Evolutionary conservation across 2,329 filamentous ascomycete species (phyloP), one percentile per base, ranked within the genome.

Genomic region (Ophiostoma pallidulum): DNA sequence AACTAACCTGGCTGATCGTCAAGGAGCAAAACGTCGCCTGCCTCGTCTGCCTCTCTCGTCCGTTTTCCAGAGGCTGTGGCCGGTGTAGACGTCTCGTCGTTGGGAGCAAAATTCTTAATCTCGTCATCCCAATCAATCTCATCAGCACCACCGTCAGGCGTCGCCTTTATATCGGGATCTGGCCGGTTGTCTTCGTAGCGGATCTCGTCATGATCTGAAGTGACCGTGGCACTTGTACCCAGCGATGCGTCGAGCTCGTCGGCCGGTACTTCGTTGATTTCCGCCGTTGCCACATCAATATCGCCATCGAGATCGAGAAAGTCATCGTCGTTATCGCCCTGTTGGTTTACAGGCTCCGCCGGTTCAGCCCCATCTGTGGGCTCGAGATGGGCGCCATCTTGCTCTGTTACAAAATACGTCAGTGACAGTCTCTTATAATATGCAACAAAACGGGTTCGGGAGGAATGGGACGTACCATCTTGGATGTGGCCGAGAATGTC

Each of bases 61-160:
- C 64, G 58, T 52, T 66, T 66, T 33, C 53, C 56, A 41, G 59
- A 55, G 37, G 52, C 43, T 43, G 58, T 58, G 26, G 56, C 50
- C 37, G 59, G 54, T 5, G 55, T 55, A 14, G 54, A 56, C 43
- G 47, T 31, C 45, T 36, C 47, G 49, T 54, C 45, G 48, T 50
- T 28, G 47, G 49, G 53, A 16, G 54, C 51, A 10, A 60, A 56
- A 39, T 61, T 61, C 46, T 65, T 66, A 24, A 57, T 59, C 18
- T 64, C 62, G 20, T 64, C 60, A 24, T 63, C 60, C 64, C 64
- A 66, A 50, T 64, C 61, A 24, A 66, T 66, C 45, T 65, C 63
- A 43, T 65, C 54, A 2, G 29, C 38, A 2, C 24, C 47, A n/a
- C 24, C 18, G 28, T 42, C 42, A 8, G 18, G 9, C 12, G 16